phyloP scores from a whole-genome alignment of 106 monocot genomes.

The Dendrobium chrysotoxum region DNA sequence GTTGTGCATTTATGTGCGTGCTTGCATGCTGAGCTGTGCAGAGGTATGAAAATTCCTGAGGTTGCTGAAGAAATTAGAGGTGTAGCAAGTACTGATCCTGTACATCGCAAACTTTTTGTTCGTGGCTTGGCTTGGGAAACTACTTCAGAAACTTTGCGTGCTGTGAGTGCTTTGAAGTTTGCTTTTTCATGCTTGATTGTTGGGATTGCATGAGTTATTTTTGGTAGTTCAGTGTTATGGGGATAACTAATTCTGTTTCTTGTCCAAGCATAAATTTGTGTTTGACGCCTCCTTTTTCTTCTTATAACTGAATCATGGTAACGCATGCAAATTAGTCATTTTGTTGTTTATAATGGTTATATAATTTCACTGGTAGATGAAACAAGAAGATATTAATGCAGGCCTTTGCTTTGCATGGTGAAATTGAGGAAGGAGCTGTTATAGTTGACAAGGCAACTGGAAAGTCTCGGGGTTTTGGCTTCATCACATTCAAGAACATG shows the following conservation, averaged over 20 bases:
- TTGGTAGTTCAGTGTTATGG: neutral
- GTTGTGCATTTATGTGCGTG: conserved; percentile 26
- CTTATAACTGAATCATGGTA: neutral
- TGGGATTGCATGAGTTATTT: conserved; percentile 22
- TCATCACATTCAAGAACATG: conserved; percentile 42
- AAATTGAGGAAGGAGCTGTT: conserved; percentile 60
- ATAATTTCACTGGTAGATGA: neutral
- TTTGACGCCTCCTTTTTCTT: neutral
- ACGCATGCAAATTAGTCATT: neutral
- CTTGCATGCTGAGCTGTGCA: conserved; percentile 35
- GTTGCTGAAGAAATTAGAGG: conserved; percentile 61
- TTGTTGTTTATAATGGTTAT: neutral
- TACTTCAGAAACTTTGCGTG: conserved; percentile 61
- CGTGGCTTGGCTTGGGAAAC: conserved; percentile 60
- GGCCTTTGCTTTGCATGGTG: conserved; percentile 39
- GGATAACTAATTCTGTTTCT: neutral
- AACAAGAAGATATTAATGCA: conserved; percentile 8
- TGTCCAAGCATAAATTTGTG: neutral
- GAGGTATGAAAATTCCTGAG: conserved; percentile 37
- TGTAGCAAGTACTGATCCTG: conserved; percentile 49
- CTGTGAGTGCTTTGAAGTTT: conserved; percentile 57
- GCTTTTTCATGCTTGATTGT: conserved; percentile 31
- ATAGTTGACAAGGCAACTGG: conserved; percentile 47
- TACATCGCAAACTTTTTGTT: conserved; percentile 63
- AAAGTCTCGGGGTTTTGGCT: conserved; percentile 58